Percentiles rank a stretch among this genome's conserved stretches.
phyloP scores from a whole-genome alignment of 139 green algal species.

The Marvania coccoides region DNA sequence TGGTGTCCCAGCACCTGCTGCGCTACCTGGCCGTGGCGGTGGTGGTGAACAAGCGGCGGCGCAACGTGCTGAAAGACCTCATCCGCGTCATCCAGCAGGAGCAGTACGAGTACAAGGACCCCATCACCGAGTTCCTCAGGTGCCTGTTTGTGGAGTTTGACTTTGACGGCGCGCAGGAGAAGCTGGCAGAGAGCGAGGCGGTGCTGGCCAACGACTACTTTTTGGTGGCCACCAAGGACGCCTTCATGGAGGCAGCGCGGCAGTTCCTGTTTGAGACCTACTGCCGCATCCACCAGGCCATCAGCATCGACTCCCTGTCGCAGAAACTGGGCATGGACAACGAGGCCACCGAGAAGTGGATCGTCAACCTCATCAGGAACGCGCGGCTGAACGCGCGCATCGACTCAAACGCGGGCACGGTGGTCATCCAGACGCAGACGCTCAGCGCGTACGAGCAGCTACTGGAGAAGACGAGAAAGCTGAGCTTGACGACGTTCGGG shows the following conservation, averaged over 20 bases:
- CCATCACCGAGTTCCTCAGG: slow-evolving; percentile 88
- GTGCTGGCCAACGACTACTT: slow-evolving; percentile 91
- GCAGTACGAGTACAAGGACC: slow-evolving; percentile 56
- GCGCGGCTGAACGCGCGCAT: slow-evolving; percentile 95
- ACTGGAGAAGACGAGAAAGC: slow-evolving; percentile 80
- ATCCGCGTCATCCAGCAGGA: slow-evolving; percentile 67
- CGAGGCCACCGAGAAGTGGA: slow-evolving; percentile 89
- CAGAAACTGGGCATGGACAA: slow-evolving; percentile 79
- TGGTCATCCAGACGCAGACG: slow-evolving; percentile 83
- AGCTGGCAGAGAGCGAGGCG: slow-evolving; percentile 81
- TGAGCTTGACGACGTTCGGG: slow-evolving; percentile 80
- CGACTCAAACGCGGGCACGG: slow-evolving; percentile 83
- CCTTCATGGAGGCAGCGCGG: slow-evolving; percentile 92
- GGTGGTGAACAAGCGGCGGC: slow-evolving; percentile 82
- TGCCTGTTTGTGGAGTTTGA: slow-evolving; percentile 91
- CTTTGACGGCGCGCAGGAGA: slow-evolving; percentile 93
- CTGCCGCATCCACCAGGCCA: slow-evolving; percentile 81
- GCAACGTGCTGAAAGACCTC: slow-evolving; percentile 87
- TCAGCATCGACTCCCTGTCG: slow-evolving; percentile 82
- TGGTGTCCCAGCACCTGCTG: slow-evolving; percentile 86
- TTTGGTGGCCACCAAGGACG: slow-evolving; percentile 74
- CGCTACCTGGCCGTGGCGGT: slow-evolving; percentile 87
- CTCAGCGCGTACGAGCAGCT: slow-evolving; percentile 62
- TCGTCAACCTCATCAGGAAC: slow-evolving; percentile 88
- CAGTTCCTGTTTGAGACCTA: slow-evolving; percentile 98